phyloP scores from a whole-genome alignment of 768 basidiomycete species.

The Lactarius tabidus region DNA sequence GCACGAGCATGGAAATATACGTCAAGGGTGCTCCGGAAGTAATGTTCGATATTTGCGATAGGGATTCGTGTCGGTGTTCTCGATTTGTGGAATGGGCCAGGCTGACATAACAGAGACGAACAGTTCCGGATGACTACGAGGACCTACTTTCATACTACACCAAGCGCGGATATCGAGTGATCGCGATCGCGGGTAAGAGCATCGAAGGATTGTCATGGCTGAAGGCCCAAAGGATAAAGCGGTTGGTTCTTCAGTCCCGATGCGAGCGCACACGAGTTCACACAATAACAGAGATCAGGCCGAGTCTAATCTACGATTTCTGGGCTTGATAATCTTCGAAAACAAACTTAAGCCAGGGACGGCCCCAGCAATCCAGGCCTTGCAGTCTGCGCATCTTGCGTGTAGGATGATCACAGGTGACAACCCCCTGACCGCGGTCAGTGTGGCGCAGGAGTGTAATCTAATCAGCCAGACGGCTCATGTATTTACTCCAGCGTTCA shows the following conservation, averaged over 20 bases:
- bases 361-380: conserved; percentile 80
- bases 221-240: conserved; percentile 93
- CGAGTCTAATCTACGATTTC: conserved; percentile 83
- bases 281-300: conserved; percentile 78
- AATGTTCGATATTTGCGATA: conserved; percentile 93
- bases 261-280: conserved; percentile 8
- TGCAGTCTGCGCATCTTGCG: conserved; percentile 86
- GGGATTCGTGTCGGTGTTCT: conserved; percentile 70
- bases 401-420: conserved; percentile 99
- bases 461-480: conserved; percentile 85
- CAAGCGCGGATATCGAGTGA: conserved; percentile 93
- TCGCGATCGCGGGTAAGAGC: conserved; percentile 95
- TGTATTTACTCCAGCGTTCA: conserved; percentile 81
- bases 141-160: conserved; percentile 97
- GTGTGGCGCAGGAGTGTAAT: conserved; percentile 91
- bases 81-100: neutral
- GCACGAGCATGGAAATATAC: conserved; percentile 94
- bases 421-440: conserved; percentile 93
- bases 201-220: conserved; percentile 94
- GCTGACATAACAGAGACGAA: neutral
- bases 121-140: conserved; percentile 95
- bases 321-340: conserved; percentile 96
- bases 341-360: conserved; percentile 96
- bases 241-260: conserved; percentile 42
- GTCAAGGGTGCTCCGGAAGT: conserved; percentile 99